phyloP scores from a whole-genome alignment of 371 early-diverging fungal species.

The Mucor mucedo region DNA sequence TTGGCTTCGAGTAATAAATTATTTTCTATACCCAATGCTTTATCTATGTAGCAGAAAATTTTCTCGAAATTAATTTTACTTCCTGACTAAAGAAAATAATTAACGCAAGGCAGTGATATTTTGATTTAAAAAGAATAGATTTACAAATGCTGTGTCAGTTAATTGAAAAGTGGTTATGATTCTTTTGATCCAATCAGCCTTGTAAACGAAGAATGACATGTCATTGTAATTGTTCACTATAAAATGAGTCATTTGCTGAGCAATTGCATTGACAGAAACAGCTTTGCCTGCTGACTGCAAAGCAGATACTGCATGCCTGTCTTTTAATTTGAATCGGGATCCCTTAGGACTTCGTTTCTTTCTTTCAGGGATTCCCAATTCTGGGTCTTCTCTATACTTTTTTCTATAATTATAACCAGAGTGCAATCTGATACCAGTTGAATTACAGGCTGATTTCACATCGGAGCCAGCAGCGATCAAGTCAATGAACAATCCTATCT shows the following conservation, averaged over 20 bases:
- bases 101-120: too few relatives aligned
- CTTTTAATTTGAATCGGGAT: too few relatives aligned
- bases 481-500: too few relatives aligned
- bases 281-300: neutral
- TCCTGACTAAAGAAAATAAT: slow-evolving; percentile 8
- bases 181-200: slow-evolving; percentile 6
- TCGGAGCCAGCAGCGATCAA: too few relatives aligned
- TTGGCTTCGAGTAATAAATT: too few relatives aligned
- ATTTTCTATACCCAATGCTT: slow-evolving; percentile 9
- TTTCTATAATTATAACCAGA: too few relatives aligned
- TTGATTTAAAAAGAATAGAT: neutral
- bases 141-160: neutral
- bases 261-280: slow-evolving; percentile 8
- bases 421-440: too few relatives aligned
- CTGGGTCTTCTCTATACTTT: too few relatives aligned
- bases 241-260: slow-evolving; percentile 4
- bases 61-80: slow-evolving; percentile 18
- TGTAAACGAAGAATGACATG: slow-evolving; percentile 9
- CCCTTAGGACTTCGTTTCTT: too few relatives aligned
- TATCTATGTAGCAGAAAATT: slow-evolving; percentile 18
- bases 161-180: neutral
- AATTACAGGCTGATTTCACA: too few relatives aligned
- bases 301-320: neutral
- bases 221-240: slow-evolving; percentile 10
- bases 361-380: too few relatives aligned